Base-by-base conservation (phyloP, 495 filamentous ascomycete species). In the Clohesyomyces aquaticus region DNA sequence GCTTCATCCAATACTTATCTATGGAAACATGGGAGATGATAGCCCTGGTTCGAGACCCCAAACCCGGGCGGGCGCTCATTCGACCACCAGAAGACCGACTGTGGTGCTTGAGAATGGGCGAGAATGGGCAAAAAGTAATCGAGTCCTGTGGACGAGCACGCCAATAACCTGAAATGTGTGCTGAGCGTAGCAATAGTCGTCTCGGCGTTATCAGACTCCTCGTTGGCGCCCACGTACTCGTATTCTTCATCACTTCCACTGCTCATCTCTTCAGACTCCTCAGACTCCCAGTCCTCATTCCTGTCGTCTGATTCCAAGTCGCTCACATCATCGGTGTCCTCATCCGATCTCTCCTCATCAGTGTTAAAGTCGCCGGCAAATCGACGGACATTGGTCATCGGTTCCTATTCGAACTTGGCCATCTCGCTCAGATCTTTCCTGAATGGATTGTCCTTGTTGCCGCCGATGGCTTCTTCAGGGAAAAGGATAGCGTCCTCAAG, bases 1-100 rank as follows among this genome's bases (percentile, higher is more conserved):
- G 82, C 14, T 80, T 82, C 57, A 77, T 83, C n/a, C 77, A 82
- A 55, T 80, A 80, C 50, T 62, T 77, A 19, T 65, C 72, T 16
- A 78, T 82, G 80, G 72, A 75, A 26, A 68, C 73, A 10, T 65
- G 71, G n/a, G 74, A 77, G 48, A 2, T 80, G 2, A 29, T 81
- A 8, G 66, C 80, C 4, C 72, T 80, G 19, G 77, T 82, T 29
- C 71, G 78, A 18, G 81, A 84, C 55, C 79, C 76, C 14, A 81
- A 75, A 52, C 81, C 77, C 14, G 79, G 79, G n/a, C 67, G 75
- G 54, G 71, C 80, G 22, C 69, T 83, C 29, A 67, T 73, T 0
- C 74, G 75, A 18, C 80, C 81, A 2, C 71, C 73, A 2, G 55
- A 78, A 29, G 73, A 79, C 10, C 56, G 81, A 21, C 67, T 72